These are phyloP conservation scores for Chloranthus sessilifolius DNA, from an alignment of 164 flowering plant species.

Conservation along the genomic window DNA sequence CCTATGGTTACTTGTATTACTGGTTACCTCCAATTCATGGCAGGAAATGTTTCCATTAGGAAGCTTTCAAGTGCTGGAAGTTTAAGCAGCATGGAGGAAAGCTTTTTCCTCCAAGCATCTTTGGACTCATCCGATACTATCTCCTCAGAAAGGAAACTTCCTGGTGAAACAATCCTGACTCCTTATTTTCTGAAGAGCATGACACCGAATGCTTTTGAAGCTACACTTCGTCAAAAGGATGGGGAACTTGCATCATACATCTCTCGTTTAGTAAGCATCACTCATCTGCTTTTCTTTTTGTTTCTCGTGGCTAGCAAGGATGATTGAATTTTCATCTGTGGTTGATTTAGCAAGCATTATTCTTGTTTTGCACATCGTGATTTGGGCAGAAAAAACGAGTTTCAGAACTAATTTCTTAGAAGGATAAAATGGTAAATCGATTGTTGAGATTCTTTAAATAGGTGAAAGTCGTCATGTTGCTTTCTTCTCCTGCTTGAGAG, in stretches of 20 bases:
- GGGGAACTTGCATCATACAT: conserved; percentile 96
- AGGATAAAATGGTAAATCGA: too few relatives aligned
- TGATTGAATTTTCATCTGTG: too few relatives aligned
- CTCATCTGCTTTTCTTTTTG: conserved; percentile 2
- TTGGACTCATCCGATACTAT: conserved; percentile 67
- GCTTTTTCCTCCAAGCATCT: conserved; percentile 90
- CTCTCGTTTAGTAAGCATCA: conserved; percentile 78
- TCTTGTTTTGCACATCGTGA: too few relatives aligned
- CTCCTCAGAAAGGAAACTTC: conserved; percentile 54
- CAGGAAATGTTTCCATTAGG: conserved; percentile 52
- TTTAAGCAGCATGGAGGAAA: conserved; percentile 91
- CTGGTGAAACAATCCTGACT: conserved; percentile 50
- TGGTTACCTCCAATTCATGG: conserved; percentile 1
- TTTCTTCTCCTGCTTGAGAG: too few relatives aligned
- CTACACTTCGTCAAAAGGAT: conserved; percentile 92
- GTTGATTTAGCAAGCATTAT: too few relatives aligned
- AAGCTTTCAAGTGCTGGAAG: conserved; percentile 87
- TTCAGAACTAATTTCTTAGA: too few relatives aligned
- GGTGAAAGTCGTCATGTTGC: too few relatives aligned
- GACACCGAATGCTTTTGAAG: conserved; percentile 86
- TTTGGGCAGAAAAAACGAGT: too few relatives aligned
- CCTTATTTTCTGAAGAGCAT: conserved; percentile 85
- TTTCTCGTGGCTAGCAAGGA: too few relatives aligned
- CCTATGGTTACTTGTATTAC: too few relatives aligned
- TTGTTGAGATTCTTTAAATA: too few relatives aligned